Evolutionary conservation across 495 filamentous ascomycete genomes (phyloP).

Genomic region (Ramalina peruviana): DNA sequence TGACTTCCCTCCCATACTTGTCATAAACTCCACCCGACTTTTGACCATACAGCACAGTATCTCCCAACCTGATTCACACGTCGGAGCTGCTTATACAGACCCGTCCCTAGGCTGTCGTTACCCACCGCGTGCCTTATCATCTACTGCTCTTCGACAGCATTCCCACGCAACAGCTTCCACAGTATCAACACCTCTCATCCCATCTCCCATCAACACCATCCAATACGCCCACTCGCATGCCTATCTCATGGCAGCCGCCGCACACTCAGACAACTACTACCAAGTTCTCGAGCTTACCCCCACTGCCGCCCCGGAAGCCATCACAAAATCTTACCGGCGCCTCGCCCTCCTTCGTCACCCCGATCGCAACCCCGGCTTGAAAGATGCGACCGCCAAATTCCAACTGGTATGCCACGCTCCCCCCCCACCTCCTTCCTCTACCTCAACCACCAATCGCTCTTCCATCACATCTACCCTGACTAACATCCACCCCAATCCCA

Average conservation of each 20-base stretch:
- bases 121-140: too few species aligned
- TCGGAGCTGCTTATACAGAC: too few species aligned
- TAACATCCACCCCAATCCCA: not conserved
- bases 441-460: too few species aligned
- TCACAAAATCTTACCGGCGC: constrained; percentile 11
- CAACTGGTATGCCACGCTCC: not conserved
- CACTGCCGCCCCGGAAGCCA: constrained; percentile 15
- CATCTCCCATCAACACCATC: not conserved
- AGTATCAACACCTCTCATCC: not conserved
- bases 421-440: not conserved
- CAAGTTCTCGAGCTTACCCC: constrained; percentile 18
- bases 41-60: too few species aligned
- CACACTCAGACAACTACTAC: constrained; percentile 21
- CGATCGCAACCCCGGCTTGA: not conserved
- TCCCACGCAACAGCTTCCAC: too few species aligned
- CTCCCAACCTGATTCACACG: too few species aligned
- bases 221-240: not conserved
- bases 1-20: too few species aligned
- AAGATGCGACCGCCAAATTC: not conserved
- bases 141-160: too few species aligned
- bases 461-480: too few species aligned
- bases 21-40: too few species aligned
- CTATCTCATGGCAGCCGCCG: constrained; percentile 14
- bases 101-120: too few species aligned
- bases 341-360: constrained; percentile 3